A percentile compares a stretch with the other conserved stretches of the same genome.
Conservation (phyloP, 306 rosid species). For the Cicer yamashitae region DNA sequence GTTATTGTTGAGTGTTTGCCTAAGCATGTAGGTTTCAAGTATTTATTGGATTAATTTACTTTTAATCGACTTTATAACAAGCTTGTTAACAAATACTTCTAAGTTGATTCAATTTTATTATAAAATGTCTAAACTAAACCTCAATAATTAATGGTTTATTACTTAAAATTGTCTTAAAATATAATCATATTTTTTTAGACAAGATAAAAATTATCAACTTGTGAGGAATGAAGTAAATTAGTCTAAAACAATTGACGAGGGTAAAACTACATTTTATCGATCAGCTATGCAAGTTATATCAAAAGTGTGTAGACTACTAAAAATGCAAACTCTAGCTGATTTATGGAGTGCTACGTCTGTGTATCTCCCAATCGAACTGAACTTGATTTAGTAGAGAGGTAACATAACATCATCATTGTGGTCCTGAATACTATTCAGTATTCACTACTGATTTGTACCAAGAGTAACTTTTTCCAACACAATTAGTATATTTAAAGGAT, state of each 20-base stretch:
- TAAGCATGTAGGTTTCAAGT: neutral
- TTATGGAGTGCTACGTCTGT: too few relatives aligned
- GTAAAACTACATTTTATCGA: neutral
- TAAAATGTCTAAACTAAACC: neutral
- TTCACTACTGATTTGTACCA: too few relatives aligned
- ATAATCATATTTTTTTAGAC: neutral
- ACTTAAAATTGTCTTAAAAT: neutral
- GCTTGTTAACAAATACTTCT: neutral
- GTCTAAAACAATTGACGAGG: neutral
- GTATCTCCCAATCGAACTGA: too few relatives aligned
- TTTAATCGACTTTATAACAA: neutral
- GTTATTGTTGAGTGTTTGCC: neutral
- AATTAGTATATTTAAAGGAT: too few relatives aligned
- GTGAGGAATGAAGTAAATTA: neutral
- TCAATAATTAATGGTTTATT: neutral
- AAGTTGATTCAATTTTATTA: neutral
- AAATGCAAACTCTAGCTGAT: neutral
- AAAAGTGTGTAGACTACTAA: neutral
- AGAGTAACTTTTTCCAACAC: too few relatives aligned
- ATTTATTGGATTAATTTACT: neutral
- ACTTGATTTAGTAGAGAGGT: too few relatives aligned
- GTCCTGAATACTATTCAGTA: too few relatives aligned
- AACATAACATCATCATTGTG: too few relatives aligned
- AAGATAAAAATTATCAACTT: neutral
- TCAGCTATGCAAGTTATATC: neutral